Percentiles rank a stretch among this genome's conserved stretches.
phyloP scores from a whole-genome alignment of 352 stramenopile genomes.

The Pythium phragmiticola region DNA sequence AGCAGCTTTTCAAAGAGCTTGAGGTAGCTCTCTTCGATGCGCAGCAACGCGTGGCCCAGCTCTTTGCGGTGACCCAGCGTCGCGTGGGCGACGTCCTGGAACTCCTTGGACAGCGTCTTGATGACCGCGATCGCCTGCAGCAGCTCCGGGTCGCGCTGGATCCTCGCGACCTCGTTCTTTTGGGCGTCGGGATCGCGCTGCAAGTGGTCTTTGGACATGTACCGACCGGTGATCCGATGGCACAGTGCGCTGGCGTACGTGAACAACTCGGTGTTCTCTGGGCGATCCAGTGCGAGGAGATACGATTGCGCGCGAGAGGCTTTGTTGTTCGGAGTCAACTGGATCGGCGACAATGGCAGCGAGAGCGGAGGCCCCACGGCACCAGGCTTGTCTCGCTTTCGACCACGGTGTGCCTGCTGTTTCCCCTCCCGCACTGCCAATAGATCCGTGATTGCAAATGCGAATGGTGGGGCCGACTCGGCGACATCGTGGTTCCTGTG shows the following conservation, averaged over 20 bases:
- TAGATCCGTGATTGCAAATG: slow-evolving; percentile 24
- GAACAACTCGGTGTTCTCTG: slow-evolving; percentile 70
- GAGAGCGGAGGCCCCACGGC: background rate
- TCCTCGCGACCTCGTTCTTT: slow-evolving; percentile 50
- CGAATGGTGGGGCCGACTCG: background rate
- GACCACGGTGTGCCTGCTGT: background rate
- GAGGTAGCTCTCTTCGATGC: slow-evolving; percentile 73
- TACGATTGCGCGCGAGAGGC: slow-evolving; percentile 26
- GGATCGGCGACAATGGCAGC: slow-evolving; percentile 21
- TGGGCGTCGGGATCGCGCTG: slow-evolving; percentile 46
- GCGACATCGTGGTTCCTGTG: background rate
- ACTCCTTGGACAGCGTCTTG: slow-evolving; percentile 55
- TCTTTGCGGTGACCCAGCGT: slow-evolving; percentile 66
- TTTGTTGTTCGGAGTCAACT: background rate
- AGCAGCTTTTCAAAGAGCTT: slow-evolving; percentile 76
- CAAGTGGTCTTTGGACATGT: slow-evolving; percentile 46
- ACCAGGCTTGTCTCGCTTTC: slow-evolving; percentile 25
- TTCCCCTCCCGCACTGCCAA: background rate
- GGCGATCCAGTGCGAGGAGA: slow-evolving; percentile 34
- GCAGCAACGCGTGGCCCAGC: slow-evolving; percentile 59
- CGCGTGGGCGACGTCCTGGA: slow-evolving; percentile 60
- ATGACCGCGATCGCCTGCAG: slow-evolving; percentile 51
- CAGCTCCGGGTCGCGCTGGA: slow-evolving; percentile 61
- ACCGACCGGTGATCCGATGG: slow-evolving; percentile 60
- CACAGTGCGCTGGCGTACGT: slow-evolving; percentile 64